Conservation (phyloP, 345 rosid species). For the Carallia brachiata region DNA sequence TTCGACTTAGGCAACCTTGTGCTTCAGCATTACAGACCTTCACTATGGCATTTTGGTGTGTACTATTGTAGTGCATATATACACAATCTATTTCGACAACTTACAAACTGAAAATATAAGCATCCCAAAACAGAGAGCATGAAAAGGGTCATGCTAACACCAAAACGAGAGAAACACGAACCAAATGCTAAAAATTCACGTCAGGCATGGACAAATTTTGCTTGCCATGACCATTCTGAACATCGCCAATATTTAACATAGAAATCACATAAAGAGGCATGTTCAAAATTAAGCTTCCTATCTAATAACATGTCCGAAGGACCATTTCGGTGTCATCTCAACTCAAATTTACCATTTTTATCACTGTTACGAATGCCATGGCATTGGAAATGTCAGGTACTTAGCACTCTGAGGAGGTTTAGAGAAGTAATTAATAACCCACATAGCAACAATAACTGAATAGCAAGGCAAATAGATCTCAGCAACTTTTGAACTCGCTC, state of each 20-base stretch:
- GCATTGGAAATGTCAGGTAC: too few species aligned
- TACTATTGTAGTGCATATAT: too few species aligned
- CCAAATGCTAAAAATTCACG: neutral
- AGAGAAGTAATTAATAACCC: too few species aligned
- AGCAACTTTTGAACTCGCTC: constrained; percentile 35
- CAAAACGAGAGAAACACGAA: neutral
- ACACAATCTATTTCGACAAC: neutral
- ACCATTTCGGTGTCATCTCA: too few species aligned
- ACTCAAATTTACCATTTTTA: too few species aligned
- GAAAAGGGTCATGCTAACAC: neutral
- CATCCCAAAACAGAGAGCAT: neutral
- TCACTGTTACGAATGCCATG: too few species aligned
- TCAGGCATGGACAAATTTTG: neutral
- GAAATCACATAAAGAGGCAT: too few species aligned
- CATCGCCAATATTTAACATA: too few species aligned
- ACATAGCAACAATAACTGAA: neutral
- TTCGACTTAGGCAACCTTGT: neutral
- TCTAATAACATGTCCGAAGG: too few species aligned
- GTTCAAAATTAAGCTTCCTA: too few species aligned
- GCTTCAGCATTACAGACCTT: neutral
- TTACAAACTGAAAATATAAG: neutral
- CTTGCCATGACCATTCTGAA: neutral
- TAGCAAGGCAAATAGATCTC: neutral
- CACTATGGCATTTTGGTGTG: neutral
- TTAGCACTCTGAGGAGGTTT: too few species aligned